Base-by-base conservation (phyloP, 2,329 filamentous ascomycete species). In the Exserohilum rostratum region DNA sequence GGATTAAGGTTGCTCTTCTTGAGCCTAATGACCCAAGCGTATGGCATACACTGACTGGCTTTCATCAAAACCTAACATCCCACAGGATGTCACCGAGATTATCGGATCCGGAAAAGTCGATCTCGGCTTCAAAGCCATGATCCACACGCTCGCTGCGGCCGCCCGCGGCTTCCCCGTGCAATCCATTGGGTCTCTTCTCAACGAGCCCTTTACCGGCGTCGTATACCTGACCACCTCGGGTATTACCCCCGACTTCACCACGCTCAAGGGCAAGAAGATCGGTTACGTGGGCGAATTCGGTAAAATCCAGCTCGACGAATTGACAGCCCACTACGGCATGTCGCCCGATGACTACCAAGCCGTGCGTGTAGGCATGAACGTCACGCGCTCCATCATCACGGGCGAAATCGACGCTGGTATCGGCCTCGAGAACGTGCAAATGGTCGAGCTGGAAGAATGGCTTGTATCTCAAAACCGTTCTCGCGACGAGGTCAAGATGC, bases 81-180 rank as follows among this genome's bases (percentile, higher is more conserved):
- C 3, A 0, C 15, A 87, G 71, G 89, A 92, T 80, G 89, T 92
- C 59, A 92, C 89, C 58, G 89, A 91, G 73, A 90, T 92, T 73
- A 90, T 92, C 62, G 89, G 89, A 55, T 87, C 83, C 50, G 87
- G 86, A 57, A 91, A 90, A 70, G 86, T 90, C 45, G 88, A 91
- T 69, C 84, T 91, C 68, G 89, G 89, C 39, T 91, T 90, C 83
- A 92, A 91, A 76, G 89, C 89, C 61, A 91, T 92, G 89, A 92
- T 92, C 64, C 89, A 92, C 70, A 91, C 89, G 7, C 83, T 92
- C 55, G 89, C 88, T 51, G 89, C 89, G 71, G 90, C 91, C 76
- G 89, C 89, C 34, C 88, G 89, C 57, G 79, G 83, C 77, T 92
- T 90, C 71, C 89, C 89, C 0, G 85, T 92, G 46, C 78, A 83